Evolutionary conservation across 2,329 filamentous ascomycete species (phyloP).

Genomic region (Pseudonectria foliicola): DNA sequence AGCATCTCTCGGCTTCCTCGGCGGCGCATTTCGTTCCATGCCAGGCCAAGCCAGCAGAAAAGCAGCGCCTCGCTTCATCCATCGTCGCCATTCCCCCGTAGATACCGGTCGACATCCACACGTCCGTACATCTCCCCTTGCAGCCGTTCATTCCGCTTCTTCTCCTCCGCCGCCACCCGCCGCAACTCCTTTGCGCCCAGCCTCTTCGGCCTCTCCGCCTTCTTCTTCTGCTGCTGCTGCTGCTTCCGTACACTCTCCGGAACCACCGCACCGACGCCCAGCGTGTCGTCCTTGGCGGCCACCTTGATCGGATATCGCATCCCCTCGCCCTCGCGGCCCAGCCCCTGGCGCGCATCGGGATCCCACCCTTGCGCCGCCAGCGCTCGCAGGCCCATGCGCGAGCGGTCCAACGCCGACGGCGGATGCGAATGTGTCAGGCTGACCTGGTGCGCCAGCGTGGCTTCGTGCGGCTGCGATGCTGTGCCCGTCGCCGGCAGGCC

Average conservation of each 20-base stretch:
- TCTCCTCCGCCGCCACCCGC: constrained; percentile 54
- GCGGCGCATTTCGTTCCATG: too few relatives aligned
- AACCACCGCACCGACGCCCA: constrained; percentile 59
- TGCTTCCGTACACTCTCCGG: constrained; percentile 31
- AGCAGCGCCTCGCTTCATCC: too few relatives aligned
- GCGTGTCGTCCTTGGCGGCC: constrained; percentile 63
- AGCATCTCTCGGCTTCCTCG: too few relatives aligned
- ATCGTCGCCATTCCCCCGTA: constrained; percentile 39
- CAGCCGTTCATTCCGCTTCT: constrained; percentile 55
- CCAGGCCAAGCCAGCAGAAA: too few relatives aligned
- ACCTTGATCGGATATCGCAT: constrained; percentile 69
- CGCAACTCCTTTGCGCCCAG: constrained; percentile 66
- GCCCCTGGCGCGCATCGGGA: constrained; percentile 61
- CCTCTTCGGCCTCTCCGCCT: constrained; percentile 39
- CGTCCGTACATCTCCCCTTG: constrained; percentile 66
- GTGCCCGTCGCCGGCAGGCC: constrained; percentile 25
- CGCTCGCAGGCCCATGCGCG: constrained; percentile 60
- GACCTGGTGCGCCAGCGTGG: constrained; percentile 64
- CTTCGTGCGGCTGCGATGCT: constrained; percentile 41
- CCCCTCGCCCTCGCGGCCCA: constrained; percentile 66
- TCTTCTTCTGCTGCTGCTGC: constrained; percentile 27
- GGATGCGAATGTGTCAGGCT: constrained; percentile 62
- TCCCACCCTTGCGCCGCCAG: constrained; percentile 67
- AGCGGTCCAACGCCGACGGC: constrained; percentile 64
- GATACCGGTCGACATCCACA: constrained; percentile 69